Percentiles rank a stretch among this genome's conserved stretches.
Conservation (phyloP, 768 basidiomycete genomes). For the Amanita pseudoporphyria region DNA sequence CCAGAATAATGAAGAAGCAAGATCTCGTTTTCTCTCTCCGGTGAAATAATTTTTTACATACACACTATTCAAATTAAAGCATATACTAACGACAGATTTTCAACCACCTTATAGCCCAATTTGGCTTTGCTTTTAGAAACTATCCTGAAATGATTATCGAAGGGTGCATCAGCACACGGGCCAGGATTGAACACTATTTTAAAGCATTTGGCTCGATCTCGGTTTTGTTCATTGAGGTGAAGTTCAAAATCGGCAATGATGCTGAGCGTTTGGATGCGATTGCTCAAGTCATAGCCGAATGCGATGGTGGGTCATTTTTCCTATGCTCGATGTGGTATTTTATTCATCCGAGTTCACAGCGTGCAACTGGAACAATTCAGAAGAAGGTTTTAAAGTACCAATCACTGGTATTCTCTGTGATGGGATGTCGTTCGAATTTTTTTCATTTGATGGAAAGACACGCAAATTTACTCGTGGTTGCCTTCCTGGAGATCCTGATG, state of each 20-base stretch:
- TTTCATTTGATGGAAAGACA: conserved; percentile 6
- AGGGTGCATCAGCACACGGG: conserved; percentile 2
- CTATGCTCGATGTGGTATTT: not conserved
- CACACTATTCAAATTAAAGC: conserved; percentile 7
- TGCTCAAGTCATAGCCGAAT: no score
- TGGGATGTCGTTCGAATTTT: conserved; percentile 13
- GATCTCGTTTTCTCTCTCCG: conserved; percentile 16
- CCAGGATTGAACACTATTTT: no score
- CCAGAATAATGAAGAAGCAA: conserved; percentile 14
- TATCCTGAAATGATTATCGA: conserved; percentile 12
- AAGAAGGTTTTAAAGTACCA: not conserved
- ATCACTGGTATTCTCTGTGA: conserved; percentile 12
- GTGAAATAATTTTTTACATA: conserved; percentile 7
- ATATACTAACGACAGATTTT: conserved; percentile 12
- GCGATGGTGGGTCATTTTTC: conserved; percentile 5
- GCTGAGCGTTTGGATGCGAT: no score
- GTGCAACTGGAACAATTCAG: not conserved
- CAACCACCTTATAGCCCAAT: conserved; percentile 13
- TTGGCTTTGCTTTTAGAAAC: conserved; percentile 13
- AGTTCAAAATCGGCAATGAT: conserved; percentile 11
- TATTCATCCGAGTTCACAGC: not conserved
- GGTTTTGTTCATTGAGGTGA: conserved; percentile 15
- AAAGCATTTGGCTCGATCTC: conserved; percentile 13
- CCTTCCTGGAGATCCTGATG: not conserved
- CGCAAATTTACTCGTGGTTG: not conserved